Conservation (phyloP, 257 asterid genomes). For the Galeopsis tetrahit region DNA sequence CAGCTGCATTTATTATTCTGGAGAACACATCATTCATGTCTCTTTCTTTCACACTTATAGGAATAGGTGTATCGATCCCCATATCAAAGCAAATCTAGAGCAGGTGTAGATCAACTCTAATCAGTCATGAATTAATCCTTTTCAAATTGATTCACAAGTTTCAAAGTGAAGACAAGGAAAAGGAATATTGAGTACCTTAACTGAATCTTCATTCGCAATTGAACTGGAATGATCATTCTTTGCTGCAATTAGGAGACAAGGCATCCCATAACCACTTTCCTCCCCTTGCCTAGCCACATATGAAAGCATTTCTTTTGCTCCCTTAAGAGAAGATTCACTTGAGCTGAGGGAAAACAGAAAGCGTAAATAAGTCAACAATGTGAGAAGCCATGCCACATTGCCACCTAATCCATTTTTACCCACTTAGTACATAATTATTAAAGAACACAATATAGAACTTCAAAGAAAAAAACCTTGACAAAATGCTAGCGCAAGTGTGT, state of each 20-base stretch:
- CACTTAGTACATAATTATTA: background rate
- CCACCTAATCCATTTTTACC: conserved; percentile 21
- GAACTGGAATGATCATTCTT: conserved; percentile 75
- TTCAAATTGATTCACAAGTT: conserved; percentile 18
- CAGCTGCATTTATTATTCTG: conserved; percentile 82
- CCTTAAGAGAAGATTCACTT: conserved; percentile 68
- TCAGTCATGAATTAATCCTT: conserved; percentile 9
- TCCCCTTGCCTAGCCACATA: conserved; percentile 80
- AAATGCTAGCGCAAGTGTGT: conserved; percentile 17
- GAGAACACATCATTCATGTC: conserved; percentile 77
- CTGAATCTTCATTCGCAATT: conserved; percentile 66
- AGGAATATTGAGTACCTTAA: conserved; percentile 53
- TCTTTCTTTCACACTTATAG: conserved; percentile 80
- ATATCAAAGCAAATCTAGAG: conserved; percentile 77
- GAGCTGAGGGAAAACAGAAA: conserved; percentile 53
- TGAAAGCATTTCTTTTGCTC: conserved; percentile 80
- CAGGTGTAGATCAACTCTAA: conserved; percentile 10
- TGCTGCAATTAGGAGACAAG: conserved; percentile 93
- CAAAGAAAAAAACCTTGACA: background rate
- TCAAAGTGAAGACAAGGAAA: conserved; percentile 23
- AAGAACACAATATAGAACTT: conserved; percentile 4
- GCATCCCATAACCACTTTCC: conserved; percentile 73
- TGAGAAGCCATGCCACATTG: conserved; percentile 14
- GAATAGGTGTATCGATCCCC: conserved; percentile 88
- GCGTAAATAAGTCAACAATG: conserved; percentile 20